Conservation (phyloP, 225 moss, liverwort and hornwort genomes). For the Marchantia paleacea region DNA sequence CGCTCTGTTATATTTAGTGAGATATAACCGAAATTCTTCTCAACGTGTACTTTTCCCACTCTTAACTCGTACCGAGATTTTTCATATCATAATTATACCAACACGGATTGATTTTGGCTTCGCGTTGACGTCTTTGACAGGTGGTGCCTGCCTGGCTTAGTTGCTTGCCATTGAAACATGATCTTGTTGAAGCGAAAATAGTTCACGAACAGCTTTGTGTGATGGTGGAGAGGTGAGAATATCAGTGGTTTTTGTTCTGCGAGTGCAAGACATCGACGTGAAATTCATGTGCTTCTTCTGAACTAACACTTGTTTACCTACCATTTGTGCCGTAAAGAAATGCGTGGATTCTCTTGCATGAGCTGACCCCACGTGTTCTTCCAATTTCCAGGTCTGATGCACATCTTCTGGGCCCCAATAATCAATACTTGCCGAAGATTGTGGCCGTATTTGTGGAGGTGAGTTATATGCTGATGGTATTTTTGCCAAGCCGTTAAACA, state of each 20-base stretch:
- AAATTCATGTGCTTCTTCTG: not conserved
- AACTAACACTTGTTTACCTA: not conserved
- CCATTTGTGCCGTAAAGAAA: not conserved
- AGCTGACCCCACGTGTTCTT: not conserved
- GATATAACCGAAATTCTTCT: not conserved
- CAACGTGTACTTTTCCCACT: not conserved
- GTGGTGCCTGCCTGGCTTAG: slow-evolving; percentile 97
- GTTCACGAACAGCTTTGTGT: slow-evolving; percentile 95
- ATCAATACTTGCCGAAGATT: slow-evolving; percentile 85
- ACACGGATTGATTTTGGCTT: not conserved
- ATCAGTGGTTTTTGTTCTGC: not conserved
- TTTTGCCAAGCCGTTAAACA: too few relatives aligned
- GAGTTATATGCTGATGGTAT: not conserved
- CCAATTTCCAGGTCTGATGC: slow-evolving; percentile 66
- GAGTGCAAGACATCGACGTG: not conserved
- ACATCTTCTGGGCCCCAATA: slow-evolving; percentile 76
- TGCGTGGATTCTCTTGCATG: not conserved
- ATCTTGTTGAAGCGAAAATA: slow-evolving; percentile 95
- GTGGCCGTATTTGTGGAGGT: slow-evolving; percentile 96
- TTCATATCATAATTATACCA: too few relatives aligned
- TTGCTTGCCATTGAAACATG: slow-evolving; percentile 84
- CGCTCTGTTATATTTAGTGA: too few relatives aligned
- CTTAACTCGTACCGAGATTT: too few relatives aligned
- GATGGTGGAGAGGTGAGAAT: slow-evolving; percentile 84
- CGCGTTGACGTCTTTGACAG: slow-evolving; percentile 30